A percentile compares a stretch with the other conserved stretches of the same genome.
Evolutionary conservation across 768 basidiomycete genomes (phyloP).

Genomic region (Amanita brunnescens): DNA sequence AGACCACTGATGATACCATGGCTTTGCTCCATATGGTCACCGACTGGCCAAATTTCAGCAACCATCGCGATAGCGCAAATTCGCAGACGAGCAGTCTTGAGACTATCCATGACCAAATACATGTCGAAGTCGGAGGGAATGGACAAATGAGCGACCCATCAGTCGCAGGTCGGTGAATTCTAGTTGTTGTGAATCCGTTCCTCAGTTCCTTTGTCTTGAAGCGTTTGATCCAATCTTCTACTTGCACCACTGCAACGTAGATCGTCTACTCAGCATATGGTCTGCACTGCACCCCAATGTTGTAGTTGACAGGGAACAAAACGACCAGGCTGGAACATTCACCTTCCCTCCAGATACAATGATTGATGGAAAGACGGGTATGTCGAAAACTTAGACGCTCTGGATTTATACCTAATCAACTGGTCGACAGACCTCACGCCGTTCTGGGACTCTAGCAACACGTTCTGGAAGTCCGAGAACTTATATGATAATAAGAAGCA

Average conservation of each 20-base stretch:
- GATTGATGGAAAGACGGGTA: conserved; percentile 22
- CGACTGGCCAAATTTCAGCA: conserved; percentile 39
- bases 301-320: conserved; percentile 25
- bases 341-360: conserved; percentile 19
- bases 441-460: conserved; percentile 31
- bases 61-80: conserved; percentile 31
- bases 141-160: conserved; percentile 34
- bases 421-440: conserved; percentile 31
- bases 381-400: conserved; percentile 2
- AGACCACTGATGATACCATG: conserved; percentile 25
- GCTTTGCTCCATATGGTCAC: conserved; percentile 28
- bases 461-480: conserved; percentile 30
- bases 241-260: conserved; percentile 46
- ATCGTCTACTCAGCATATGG: conserved; percentile 45
- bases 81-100: conserved; percentile 39
- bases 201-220: conserved; percentile 9
- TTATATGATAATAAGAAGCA: not conserved
- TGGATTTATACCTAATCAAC: not conserved
- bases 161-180: conserved; percentile 27
- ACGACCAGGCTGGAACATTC: conserved; percentile 21
- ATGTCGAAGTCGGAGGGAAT: conserved; percentile 31
- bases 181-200: not conserved
- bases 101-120: conserved; percentile 39
- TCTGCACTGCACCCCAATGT: conserved; percentile 33
- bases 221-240: conserved; percentile 48